Conservation (phyloP, 495 filamentous ascomycete genomes). For the Neurospora intermedia region DNA sequence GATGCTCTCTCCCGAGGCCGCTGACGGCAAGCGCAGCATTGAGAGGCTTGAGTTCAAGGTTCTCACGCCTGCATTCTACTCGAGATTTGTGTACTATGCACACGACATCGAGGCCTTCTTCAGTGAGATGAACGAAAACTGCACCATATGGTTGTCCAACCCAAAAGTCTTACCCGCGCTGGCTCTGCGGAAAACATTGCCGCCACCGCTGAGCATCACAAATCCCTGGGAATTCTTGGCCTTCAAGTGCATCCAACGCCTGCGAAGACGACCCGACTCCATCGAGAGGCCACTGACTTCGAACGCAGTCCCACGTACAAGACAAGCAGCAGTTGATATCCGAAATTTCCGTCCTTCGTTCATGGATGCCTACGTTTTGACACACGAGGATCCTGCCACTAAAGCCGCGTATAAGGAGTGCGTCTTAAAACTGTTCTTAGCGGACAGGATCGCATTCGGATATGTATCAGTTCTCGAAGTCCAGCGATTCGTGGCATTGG, state of each 20-base stretch:
- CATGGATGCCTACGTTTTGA: slow-evolving; percentile 33
- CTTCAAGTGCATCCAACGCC: slow-evolving; percentile 26
- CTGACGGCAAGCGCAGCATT: neutral
- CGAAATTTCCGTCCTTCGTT: slow-evolving; percentile 27
- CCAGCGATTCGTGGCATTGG: slow-evolving; percentile 15
- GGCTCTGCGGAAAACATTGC: slow-evolving; percentile 19
- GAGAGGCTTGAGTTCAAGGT: slow-evolving; percentile 39
- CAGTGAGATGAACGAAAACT: slow-evolving; percentile 37
- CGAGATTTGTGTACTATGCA: slow-evolving; percentile 42
- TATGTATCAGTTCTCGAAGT: slow-evolving; percentile 17
- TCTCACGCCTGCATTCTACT: slow-evolving; percentile 50
- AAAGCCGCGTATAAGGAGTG: slow-evolving; percentile 18
- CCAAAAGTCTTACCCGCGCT: slow-evolving; percentile 33
- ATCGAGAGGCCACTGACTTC: slow-evolving; percentile 25
- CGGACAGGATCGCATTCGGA: slow-evolving; percentile 25
- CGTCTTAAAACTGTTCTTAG: slow-evolving; percentile 26
- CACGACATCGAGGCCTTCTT: slow-evolving; percentile 41
- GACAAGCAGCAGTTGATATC: slow-evolving; percentile 16
- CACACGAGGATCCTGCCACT: slow-evolving; percentile 14
- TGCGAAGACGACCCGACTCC: slow-evolving; percentile 26
- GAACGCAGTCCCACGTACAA: slow-evolving; percentile 2
- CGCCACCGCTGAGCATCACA: slow-evolving; percentile 14
- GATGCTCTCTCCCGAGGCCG: slow-evolving; percentile 23
- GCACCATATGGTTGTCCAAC: slow-evolving; percentile 41
- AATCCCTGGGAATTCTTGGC: slow-evolving; percentile 21